phyloP scores from a whole-genome alignment of 371 early-diverging fungal genomes.

The Circinella minor region DNA sequence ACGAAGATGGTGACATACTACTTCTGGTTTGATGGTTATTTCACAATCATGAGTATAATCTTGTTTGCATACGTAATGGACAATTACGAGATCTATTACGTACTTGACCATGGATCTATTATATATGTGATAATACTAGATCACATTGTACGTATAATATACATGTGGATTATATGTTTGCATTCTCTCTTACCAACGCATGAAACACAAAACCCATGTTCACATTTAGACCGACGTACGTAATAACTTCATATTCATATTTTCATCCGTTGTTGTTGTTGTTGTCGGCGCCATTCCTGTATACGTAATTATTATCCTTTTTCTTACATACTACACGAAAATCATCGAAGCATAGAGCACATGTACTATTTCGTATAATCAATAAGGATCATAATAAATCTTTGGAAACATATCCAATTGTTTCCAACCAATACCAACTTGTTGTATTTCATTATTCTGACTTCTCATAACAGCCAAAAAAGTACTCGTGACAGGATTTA shows the following conservation, averaged over 20 bases:
- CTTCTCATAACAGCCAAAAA: conserved; percentile 13
- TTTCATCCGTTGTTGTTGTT: not conserved
- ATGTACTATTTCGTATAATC: conserved; percentile 18
- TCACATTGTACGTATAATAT: too few species aligned
- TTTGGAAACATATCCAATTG: conserved; percentile 17
- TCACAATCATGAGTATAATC: conserved; percentile 6
- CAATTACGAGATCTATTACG: conserved; percentile 11
- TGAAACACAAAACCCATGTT: conserved; percentile 19
- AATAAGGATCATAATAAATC: conserved; percentile 22
- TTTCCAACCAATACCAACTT: conserved; percentile 11
- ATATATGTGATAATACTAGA: not conserved
- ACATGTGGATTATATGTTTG: not conserved
- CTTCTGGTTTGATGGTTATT: not conserved
- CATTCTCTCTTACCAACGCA: conserved; percentile 16
- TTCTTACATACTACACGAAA: not conserved
- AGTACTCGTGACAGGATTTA: not conserved
- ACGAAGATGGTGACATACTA: not conserved
- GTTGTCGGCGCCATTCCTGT: not conserved
- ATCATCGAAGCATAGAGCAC: conserved; percentile 27
- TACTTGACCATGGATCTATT: conserved; percentile 19
- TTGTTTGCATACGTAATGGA: conserved; percentile 20
- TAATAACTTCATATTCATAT: conserved; percentile 3
- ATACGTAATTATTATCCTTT: too few species aligned
- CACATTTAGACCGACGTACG: conserved; percentile 12
- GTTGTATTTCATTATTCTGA: not conserved